Base-by-base conservation (phyloP, 1,284 basidiomycete species). In the Tausonia pullulans region DNA sequence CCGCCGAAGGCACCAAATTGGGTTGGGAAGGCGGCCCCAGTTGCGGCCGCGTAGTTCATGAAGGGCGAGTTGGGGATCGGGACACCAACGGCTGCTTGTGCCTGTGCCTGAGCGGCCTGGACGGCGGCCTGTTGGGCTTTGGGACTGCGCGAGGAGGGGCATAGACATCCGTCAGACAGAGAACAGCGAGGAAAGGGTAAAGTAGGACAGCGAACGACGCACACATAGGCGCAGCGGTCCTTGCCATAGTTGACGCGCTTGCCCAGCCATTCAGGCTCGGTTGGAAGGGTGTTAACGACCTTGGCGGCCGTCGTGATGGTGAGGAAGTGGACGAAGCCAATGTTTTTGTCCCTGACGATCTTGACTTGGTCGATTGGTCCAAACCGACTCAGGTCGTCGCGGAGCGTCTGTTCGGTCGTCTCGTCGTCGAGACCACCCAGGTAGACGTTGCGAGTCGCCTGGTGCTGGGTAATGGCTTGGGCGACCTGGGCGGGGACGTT, bases 321-420 rank as follows among this genome's bases (percentile, higher is more conserved):
- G 71, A 96, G 79, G 80, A 96, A 97, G 77, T 97, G 93, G 51
- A 97, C 89, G 74, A 97, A 97, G 6, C 91, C 93, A 69, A 96
- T 96, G 73, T 94, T 93, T 82, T 96, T 96, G 80, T 97, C 93
- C 67, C 91, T 80, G 52, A 96, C 93, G 72, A 96, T 95, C 82
- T 97, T 97, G 74, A 97, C 91, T 75, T 96, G 93, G 77, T 97
- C 93, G 73, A 97, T 96, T 54, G 93, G 80, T n/a, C 93, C 93
- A 72, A 93, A 97, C 52, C 87, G 81, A 71, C 83, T 85, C 61
- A 79, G 79, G 73, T 94, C 91, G 68, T 95, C 90, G 44, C 92
- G 79, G 54, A 97, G 79, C 74, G 85, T 84, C 78, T 94, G 88
- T 79, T 97, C 93, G 0, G 90, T 94, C 77, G 86, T 84, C 57